phyloP scores from a whole-genome alignment of 208 protist species.

The Wallacemonas sp. region DNA sequence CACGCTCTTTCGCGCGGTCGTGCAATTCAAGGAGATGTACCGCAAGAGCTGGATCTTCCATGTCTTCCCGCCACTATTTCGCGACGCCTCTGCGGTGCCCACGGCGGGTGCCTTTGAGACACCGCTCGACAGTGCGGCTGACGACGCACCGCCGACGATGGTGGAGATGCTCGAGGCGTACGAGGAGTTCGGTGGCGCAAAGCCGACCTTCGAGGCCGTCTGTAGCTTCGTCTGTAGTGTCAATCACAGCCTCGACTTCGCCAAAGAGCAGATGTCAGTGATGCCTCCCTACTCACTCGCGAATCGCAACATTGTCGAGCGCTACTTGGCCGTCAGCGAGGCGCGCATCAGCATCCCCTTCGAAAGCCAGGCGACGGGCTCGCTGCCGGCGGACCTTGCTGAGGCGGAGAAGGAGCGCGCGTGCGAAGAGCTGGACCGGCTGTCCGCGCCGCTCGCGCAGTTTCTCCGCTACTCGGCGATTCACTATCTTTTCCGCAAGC shows the following conservation, averaged over 20 bases:
- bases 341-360: slow-evolving; percentile 49
- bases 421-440: slow-evolving; percentile 19
- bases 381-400: slow-evolving; percentile 31
- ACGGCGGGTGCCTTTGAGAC: neutral
- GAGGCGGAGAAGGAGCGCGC: slow-evolving; percentile 28
- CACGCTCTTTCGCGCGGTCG: slow-evolving; percentile 30
- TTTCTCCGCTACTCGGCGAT: slow-evolving; percentile 36
- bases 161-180: slow-evolving; percentile 26
- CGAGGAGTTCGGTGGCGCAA: slow-evolving; percentile 6
- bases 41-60: slow-evolving; percentile 52
- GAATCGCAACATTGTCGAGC: slow-evolving; percentile 36
- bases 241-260: slow-evolving; percentile 9
- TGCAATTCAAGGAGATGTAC: slow-evolving; percentile 50
- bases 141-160: slow-evolving; percentile 33
- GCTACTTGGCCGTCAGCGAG: slow-evolving; percentile 38
- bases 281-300: neutral
- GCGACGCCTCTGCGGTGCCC: slow-evolving; percentile 5
- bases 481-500: slow-evolving; percentile 1
- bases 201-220: slow-evolving; percentile 4
- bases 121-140: neutral
- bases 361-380: slow-evolving; percentile 32
- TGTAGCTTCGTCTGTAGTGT: slow-evolving; percentile 3
- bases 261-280: neutral
- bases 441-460: slow-evolving; percentile 28
- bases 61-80: slow-evolving; percentile 36